Evolutionary conservation across 331 rosid species (phyloP), one percentile per base, ranked within the genome.

Genomic region (Prunus yedoensis): DNA sequence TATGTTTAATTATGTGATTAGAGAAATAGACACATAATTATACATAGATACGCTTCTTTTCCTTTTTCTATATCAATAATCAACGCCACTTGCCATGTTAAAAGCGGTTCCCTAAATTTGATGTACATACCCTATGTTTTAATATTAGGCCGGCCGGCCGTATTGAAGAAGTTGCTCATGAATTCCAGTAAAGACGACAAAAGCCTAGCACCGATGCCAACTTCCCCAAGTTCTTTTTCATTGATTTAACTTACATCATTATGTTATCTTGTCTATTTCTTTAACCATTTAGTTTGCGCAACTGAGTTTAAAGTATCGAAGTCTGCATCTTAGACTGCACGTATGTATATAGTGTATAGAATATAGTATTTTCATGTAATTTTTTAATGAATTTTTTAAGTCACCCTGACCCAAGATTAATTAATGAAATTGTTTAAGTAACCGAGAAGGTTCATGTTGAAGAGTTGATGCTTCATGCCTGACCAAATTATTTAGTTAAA

Each of bases 381-480:
- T 35, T 0, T 4, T 46, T 73, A 73, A 23, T 16, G 1, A 71
- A 38, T 56, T 15, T 3, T 14, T 59, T 5, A 14, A 30, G 13
- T 28, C 38, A 32, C 7, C 38, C 38, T 46, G 58, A 32, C 38
- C 38, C 38, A 32, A 32, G 38, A 27, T 27, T 27, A 27, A 10
- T 46, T 59, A 59, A 56, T 15, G 1, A 71, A 38, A 38, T 38
- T 15, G 10, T 15, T 60, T 73, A 35, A 60, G 77, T 43, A 45
- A 73, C 23, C 59, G 23, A 59, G 68, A 59, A 59, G 47, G 57
- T 54, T 56, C 52, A 3, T 47, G 58, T 52, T 32, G 28, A 64
- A 18, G 50, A 64, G 69, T 38, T 18, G 16, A 54, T 32, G 74
- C 49, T 43, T 54, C 65, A 3, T 58, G 76, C 43, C 67, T 58